phyloP scores from a whole-genome alignment of 1,284 basidiomycete genomes.

The Apiotrichum sp. region DNA sequence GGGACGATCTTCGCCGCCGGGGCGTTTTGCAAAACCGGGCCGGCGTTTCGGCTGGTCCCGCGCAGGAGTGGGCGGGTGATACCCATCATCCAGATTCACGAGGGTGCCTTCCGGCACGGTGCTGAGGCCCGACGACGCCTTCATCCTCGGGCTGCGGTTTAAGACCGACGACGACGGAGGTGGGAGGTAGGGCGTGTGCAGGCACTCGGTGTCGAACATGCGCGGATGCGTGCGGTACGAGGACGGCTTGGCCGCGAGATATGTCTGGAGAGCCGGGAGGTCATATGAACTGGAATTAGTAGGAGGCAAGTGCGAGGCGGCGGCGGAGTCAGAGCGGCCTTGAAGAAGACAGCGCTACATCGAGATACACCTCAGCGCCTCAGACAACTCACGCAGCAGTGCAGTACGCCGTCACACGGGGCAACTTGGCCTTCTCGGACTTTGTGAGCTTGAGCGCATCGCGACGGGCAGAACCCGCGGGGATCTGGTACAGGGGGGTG shows the following conservation, averaged over 20 bases:
- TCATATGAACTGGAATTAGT: slow-evolving; percentile 64
- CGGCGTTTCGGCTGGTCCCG: slow-evolving; percentile 21
- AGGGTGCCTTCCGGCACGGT: slow-evolving; percentile 41
- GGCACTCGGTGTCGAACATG: slow-evolving; percentile 48
- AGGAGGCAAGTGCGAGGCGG: too few species aligned
- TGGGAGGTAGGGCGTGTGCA: slow-evolving; percentile 45
- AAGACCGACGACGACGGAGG: slow-evolving; percentile 21
- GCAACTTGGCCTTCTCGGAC: slow-evolving; percentile 85
- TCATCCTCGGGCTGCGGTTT: slow-evolving; percentile 2
- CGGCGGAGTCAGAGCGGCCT: neutral
- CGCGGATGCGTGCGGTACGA: slow-evolving; percentile 80
- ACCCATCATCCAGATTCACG: slow-evolving; percentile 32
- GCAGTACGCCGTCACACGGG: slow-evolving; percentile 92
- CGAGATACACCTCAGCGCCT: neutral
- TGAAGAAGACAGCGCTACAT: neutral
- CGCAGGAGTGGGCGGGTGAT: neutral
- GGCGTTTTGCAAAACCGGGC: slow-evolving; percentile 40
- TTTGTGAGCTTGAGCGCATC: slow-evolving; percentile 86
- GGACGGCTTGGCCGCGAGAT: slow-evolving; percentile 71
- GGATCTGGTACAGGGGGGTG: slow-evolving; percentile 84
- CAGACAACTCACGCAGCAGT: slow-evolving; percentile 68
- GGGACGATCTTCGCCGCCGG: slow-evolving; percentile 42
- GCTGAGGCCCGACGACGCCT: neutral
- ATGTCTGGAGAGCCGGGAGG: slow-evolving; percentile 77
- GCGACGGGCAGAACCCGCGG: slow-evolving; percentile 83